Base-by-base conservation (phyloP, 2,329 filamentous ascomycete genomes). In the Mariannaea sp. region DNA sequence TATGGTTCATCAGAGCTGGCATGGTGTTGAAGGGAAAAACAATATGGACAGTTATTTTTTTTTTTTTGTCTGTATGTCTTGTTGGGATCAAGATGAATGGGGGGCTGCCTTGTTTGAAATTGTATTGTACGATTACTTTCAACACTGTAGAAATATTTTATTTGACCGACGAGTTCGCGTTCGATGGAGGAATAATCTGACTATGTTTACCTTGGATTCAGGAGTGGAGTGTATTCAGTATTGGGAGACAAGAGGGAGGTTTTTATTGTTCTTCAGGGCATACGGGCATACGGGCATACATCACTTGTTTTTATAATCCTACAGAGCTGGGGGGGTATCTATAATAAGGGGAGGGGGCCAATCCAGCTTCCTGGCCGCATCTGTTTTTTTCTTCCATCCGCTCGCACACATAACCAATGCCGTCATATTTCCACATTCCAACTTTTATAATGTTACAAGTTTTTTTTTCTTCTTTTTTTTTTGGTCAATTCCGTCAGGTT, bases 311-410 rank as follows among this genome's bases (percentile, higher is more conserved):
- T 20, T n/a, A 13, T 19, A 19, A 56, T 61, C 56, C 38, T 63
- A 56, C 48, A 58, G 60, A 65, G 62, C 41, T 60, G 62, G 58
- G 62, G 58, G 33, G 62, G 62, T 65, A 64, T 65, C 60, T 65
- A 61, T 57, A 56, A 29, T 41, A 40, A 13, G 29, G n/a, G n/a
- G n/a, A n/a, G n/a, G n/a, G n/a, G 41, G 45, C 48, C 27, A 48
- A 36, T 48, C 20, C 44, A 24, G 17, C 36, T 19, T 46, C 49
- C 26, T 26, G 32, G 35, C 24, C 27, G 6, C 29, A 12, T 14
- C 20, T 22, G 24, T 45, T 19, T 47, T 43, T 12, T 6, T 43
- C 33, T 42, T 17, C 43, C 50, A 49, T 27, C 42, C 19, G 24
- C 30, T n/a, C n/a, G n/a, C n/a, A n/a, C n/a, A n/a, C n/a, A n/a